Evolutionary conservation across 2,329 filamentous ascomycete species (phyloP), one percentile per base, ranked within the genome.

Genomic region (Penicillium sp.): DNA sequence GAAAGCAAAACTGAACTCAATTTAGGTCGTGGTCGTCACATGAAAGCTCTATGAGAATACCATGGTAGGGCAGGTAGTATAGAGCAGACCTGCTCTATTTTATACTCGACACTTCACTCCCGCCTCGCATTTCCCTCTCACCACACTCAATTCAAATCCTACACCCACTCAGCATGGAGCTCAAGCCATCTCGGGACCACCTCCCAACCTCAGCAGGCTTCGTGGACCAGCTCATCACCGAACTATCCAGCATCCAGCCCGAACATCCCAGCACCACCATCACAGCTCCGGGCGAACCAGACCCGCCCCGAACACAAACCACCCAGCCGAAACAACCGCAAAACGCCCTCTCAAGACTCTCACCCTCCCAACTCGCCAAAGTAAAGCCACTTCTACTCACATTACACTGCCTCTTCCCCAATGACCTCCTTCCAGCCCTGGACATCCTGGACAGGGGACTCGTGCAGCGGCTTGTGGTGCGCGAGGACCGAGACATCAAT

Each of bases 361-460:
- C 70, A 41, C 50, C 60, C 39, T 37, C 61, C 40, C 56, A 67
- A 46, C 51, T 70, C 7, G 53, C 72, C 47, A 64, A 69, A 60
- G 58, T 73, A 50, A 84, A 83, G 65, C 81, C 84, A 50, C 77
- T 89, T 16, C 79, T 96, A n/a, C 79, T 92, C 1, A 92, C 91
- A 0, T 83, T 96, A 0, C 93, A 97, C 77, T 89, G 92, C 36
- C 79, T 97, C 14, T 96, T 96, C 70, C 92, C 92, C 0, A 85
- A 86, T 62, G 84, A 92, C 55, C 78, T 97, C 2, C 86, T 97
- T 1, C 90, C 92, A 2, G 92, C 94, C 0, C 82, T 99, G 2
- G 93, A 98, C 74, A 82, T 98, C 0, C 82, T 99, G 0, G 95
- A 99, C 74, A 85, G 91, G 27, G 79, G 83, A 2, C 83, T 95